phyloP scores from a whole-genome alignment of 169 alveolate species.

The Plasmodium falciparum region DNA sequence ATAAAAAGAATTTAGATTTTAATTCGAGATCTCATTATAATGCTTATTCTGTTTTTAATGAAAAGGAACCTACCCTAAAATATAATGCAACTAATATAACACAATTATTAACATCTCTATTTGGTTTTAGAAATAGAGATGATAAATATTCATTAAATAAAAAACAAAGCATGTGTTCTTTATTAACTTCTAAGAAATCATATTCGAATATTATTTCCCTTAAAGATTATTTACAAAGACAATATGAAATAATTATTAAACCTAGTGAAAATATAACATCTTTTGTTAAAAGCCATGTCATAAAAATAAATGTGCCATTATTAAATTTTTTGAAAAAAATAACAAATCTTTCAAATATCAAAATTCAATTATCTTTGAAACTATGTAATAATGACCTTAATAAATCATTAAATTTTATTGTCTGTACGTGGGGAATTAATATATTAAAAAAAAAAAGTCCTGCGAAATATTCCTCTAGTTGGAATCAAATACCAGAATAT shows the following conservation, averaged over 20 bases:
- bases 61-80: slow-evolving; percentile 63
- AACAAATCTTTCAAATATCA: slow-evolving; percentile 43
- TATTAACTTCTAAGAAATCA: slow-evolving; percentile 38
- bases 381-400: slow-evolving; percentile 59
- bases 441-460: slow-evolving; percentile 35
- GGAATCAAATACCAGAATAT: slow-evolving; percentile 16
- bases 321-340: slow-evolving; percentile 49
- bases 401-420: slow-evolving; percentile 40
- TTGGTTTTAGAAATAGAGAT: slow-evolving; percentile 69
- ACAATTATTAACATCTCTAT: slow-evolving; percentile 54
- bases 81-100: slow-evolving; percentile 70
- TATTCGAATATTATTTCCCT: slow-evolving; percentile 38
- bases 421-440: slow-evolving; percentile 44
- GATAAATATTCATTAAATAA: slow-evolving; percentile 65
- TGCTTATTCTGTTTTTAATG: slow-evolving; percentile 38
- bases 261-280: slow-evolving; percentile 44
- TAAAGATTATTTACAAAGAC: slow-evolving; percentile 73
- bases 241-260: slow-evolving; percentile 48
- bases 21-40: slow-evolving; percentile 39
- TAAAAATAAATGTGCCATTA: slow-evolving; percentile 29
- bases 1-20: slow-evolving; percentile 29
- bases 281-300: slow-evolving; percentile 53
- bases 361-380: slow-evolving; percentile 49
- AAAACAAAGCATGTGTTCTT: slow-evolving; percentile 46
- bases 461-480: slow-evolving; percentile 9